Evolutionary conservation across 768 basidiomycete species (phyloP), one percentile per base, ranked within the genome.

Genomic region (Leccinum variicolor): DNA sequence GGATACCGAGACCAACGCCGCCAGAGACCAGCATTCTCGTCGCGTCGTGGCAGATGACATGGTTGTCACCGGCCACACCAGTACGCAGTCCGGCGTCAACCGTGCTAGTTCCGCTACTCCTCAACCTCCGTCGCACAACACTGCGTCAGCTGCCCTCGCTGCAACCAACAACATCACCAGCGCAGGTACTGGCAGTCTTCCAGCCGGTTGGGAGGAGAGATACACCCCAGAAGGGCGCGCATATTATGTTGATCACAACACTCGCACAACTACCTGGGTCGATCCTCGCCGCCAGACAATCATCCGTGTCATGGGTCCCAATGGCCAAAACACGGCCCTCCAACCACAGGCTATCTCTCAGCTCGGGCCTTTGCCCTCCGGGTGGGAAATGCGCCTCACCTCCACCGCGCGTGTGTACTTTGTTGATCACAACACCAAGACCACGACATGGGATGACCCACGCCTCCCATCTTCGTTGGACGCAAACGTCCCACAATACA

Each of bases 321-420:
- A 85, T 66, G 94, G 95, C 11, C 92, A 92, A 73, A 90, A 90
- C 62, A 77, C 93, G 15, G 84, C 89, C 6, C 78, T 94, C 26
- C 95, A 98, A 71, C 93, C 94, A 9, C 95, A 98, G 73, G 89
- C 94, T 10, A 96, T 98, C 56, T 92, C 92, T 11, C 96, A 98
- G 69, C 88, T 99, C 23, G 97, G 97, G 3, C 97, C 97, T 28
- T 75, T 99, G 21, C 97, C 97, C 4, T 94, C 92, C 43, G 97
- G 97, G 55, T 99, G 97, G 97, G 97, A 99, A 75, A 99, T 99
- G 97, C 92, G 97, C 48, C 89, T 99, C 53, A 99, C 97, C 6
- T 89, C 92, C 4, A 98, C 97, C 1, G 96, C 97, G 2, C 88
- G 97, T 50, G 97, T 99, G 7, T 99, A 99, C 79, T 99, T 99